Evolutionary conservation across 2,329 filamentous ascomycete genomes (phyloP).

Genomic region (Colletotrichum sp.): DNA sequence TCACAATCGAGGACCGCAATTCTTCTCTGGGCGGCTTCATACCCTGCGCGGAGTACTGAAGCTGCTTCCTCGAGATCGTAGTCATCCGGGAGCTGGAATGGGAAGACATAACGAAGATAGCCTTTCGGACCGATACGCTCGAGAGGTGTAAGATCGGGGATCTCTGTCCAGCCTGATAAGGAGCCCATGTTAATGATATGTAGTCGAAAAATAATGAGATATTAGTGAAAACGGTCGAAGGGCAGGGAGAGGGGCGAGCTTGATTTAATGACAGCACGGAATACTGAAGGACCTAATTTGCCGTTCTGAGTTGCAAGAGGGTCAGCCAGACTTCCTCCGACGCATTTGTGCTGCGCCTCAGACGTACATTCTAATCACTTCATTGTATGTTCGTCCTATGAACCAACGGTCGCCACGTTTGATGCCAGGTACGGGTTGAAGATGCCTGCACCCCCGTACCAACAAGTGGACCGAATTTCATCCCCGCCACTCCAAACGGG

Average conservation of each 20-base stretch:
- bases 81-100: constrained; percentile 33
- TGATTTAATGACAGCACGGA: not conserved
- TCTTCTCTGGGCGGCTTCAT: constrained; percentile 30
- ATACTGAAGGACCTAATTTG: not conserved
- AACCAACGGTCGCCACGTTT: not conserved
- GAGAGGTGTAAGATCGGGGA: constrained; percentile 26
- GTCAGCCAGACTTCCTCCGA: not conserved
- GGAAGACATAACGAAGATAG: constrained; percentile 29
- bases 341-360: not conserved
- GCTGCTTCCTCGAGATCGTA: constrained; percentile 32
- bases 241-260: not conserved
- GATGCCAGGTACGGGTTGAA: not conserved
- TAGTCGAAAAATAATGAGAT: not conserved
- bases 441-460: not conserved
- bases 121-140: constrained; percentile 39
- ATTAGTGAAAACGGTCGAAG: too few species aligned
- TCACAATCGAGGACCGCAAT: constrained; percentile 33
- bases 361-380: not conserved
- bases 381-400: not conserved
- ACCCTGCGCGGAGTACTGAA: constrained; percentile 30
- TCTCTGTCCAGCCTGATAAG: not conserved
- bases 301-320: not conserved
- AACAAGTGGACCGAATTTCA: not conserved
- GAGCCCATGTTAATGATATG: not conserved
- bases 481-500: not conserved